Conservation (phyloP, 2,329 filamentous ascomycete genomes). For the Xylariaceae sp. region DNA sequence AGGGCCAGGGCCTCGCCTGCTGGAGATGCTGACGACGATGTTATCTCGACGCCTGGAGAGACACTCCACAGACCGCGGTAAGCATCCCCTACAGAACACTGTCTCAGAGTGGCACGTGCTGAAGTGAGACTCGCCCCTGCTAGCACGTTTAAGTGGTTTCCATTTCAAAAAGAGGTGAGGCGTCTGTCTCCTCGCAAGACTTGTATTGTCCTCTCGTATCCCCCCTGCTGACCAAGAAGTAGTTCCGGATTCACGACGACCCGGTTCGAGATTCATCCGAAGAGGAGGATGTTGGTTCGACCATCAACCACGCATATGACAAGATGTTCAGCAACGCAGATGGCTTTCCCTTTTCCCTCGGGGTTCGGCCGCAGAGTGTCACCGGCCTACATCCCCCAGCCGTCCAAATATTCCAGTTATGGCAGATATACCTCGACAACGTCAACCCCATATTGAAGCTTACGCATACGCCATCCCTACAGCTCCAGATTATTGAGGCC, state of each 20-base stretch:
- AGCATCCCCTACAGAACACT: constrained; percentile 8
- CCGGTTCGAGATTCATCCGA: constrained; percentile 50
- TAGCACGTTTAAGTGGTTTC: constrained; percentile 44
- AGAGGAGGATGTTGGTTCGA: constrained; percentile 46
- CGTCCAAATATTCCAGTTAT: constrained; percentile 58
- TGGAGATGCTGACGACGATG: constrained; percentile 34
- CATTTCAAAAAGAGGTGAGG: constrained; percentile 46
- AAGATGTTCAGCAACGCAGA: constrained; percentile 52
- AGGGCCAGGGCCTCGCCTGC: constrained; percentile 44
- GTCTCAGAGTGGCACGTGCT: constrained; percentile 10
- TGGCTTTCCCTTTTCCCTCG: constrained; percentile 53
- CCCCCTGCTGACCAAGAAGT: constrained; percentile 15
- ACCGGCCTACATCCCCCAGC: constrained; percentile 47
- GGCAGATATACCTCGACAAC: constrained; percentile 66
- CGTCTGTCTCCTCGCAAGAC: neutral
- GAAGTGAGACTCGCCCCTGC: constrained; percentile 9
- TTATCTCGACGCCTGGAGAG: constrained; percentile 27
- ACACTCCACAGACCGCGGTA: constrained; percentile 27
- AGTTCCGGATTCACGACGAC: constrained; percentile 49
- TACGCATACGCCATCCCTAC: constrained; percentile 60
- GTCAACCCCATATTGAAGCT: constrained; percentile 65
- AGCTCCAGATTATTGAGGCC: constrained; percentile 59
- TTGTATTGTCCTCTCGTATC: constrained; percentile 1
- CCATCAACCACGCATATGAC: constrained; percentile 54
- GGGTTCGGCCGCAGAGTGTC: constrained; percentile 38